Percentiles rank a stretch among this genome's conserved stretches.
These are phyloP conservation scores for Pseudisothecium myosuroides DNA, from an alignment of 225 moss, liverwort and hornwort species.

Conservation along the genomic window DNA sequence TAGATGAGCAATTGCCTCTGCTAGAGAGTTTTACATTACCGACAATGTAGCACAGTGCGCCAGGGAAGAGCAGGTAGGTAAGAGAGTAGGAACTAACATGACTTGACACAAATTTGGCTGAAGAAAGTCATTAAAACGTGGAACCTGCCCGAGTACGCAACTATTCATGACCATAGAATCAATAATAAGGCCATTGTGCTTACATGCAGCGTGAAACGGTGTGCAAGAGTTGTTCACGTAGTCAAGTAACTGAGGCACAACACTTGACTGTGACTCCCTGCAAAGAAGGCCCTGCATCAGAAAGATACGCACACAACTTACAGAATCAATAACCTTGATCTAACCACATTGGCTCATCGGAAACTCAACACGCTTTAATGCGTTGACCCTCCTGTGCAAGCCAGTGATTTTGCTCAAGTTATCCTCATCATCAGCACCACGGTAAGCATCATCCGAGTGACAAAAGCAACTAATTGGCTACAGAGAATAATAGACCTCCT, in stretches of 20 bases:
- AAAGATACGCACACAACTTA: neutral
- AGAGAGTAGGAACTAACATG: neutral
- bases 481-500: neutral
- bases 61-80: neutral
- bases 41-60: neutral
- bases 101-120: neutral
- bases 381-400: neutral
- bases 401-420: neutral
- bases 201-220: constrained; percentile 63
- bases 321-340: neutral
- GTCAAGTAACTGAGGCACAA: constrained; percentile 52
- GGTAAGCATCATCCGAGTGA: neutral
- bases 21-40: neutral
- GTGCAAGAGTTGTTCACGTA: constrained; percentile 63
- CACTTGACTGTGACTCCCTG: constrained; percentile 42
- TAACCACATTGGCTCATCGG: neutral
- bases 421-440: neutral
- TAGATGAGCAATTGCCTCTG: neutral
- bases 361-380: neutral
- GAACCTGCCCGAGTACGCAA: neutral
- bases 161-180: neutral
- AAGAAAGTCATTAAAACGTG: neutral
- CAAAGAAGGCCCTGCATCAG: constrained; percentile 41
- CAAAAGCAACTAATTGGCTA: neutral
- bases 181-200: neutral